Evolutionary conservation across 805 yeast species (phyloP).

Genomic region (Candida koratica): DNA sequence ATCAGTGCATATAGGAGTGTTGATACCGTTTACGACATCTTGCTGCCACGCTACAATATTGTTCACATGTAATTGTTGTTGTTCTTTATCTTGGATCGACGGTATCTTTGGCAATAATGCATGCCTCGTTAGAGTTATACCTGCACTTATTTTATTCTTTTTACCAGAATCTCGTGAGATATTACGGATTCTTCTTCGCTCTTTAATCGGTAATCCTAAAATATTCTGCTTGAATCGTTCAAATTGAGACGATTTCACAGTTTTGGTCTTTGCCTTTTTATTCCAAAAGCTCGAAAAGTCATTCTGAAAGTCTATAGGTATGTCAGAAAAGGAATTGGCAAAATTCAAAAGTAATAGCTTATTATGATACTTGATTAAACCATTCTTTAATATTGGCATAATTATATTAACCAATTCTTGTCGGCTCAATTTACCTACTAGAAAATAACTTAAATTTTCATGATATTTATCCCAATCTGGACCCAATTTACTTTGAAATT

Average conservation of each 20-base stretch:
- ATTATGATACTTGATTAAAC: constrained; percentile 66
- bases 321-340: constrained; percentile 78
- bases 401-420: constrained; percentile 63
- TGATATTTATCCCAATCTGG: constrained; percentile 84
- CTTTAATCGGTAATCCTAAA: constrained; percentile 79
- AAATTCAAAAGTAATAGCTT: constrained; percentile 74
- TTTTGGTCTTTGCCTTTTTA: constrained; percentile 44
- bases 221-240: constrained; percentile 82
- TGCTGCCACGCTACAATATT: constrained; percentile 83
- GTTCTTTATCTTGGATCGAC: constrained; percentile 50
- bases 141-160: constrained; percentile 65
- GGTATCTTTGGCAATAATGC: constrained; percentile 83
- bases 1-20: constrained; percentile 76
- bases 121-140: constrained; percentile 66
- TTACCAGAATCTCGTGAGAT: constrained; percentile 83
- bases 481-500: constrained; percentile 71
- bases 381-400: constrained; percentile 47
- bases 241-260: constrained; percentile 64
- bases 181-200: constrained; percentile 76
- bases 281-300: constrained; percentile 44
- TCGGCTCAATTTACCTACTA: constrained; percentile 76
- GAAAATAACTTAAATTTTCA: constrained; percentile 67
- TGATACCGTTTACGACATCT: constrained; percentile 82
- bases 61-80: constrained; percentile 41
- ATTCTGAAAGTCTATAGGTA: constrained; percentile 54